Conservation (phyloP, 495 filamentous ascomycete genomes). For the Talaromyces thailandensis region DNA sequence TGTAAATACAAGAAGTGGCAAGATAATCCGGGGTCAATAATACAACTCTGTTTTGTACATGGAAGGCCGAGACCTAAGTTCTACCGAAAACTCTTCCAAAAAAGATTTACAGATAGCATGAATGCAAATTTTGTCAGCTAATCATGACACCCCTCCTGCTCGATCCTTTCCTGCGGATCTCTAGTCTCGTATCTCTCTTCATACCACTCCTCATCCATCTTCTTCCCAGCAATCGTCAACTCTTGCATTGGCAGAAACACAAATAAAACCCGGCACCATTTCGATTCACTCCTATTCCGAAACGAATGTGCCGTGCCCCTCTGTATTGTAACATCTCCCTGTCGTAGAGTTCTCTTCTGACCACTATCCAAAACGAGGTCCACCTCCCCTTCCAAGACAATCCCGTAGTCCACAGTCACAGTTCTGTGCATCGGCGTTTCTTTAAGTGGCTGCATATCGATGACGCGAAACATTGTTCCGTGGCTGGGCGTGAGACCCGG, state of each 20-base stretch:
- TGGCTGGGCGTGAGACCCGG: constrained; percentile 16
- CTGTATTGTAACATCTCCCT: constrained; percentile 63
- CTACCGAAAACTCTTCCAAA: no score
- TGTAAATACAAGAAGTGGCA: no score
- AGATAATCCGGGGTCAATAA: neutral
- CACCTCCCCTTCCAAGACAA: constrained; percentile 56
- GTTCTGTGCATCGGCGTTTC: constrained; percentile 58
- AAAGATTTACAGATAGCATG: neutral
- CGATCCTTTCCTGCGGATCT: constrained; percentile 4
- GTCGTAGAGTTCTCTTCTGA: constrained; percentile 41
- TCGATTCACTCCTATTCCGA: constrained; percentile 40
- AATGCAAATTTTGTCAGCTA: neutral
- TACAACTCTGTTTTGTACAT: neutral
- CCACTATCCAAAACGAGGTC: constrained; percentile 64
- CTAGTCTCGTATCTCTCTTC: constrained; percentile 14
- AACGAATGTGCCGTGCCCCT: constrained; percentile 55
- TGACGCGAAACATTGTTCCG: constrained; percentile 10
- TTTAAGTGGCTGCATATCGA: constrained; percentile 9
- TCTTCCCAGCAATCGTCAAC: constrained; percentile 17
- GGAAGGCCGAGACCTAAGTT: no score
- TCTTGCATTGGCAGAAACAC: constrained; percentile 24
- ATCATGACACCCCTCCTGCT: constrained; percentile 2
- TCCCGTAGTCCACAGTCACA: constrained; percentile 59
- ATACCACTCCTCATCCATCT: constrained; percentile 19
- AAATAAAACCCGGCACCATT: constrained; percentile 53